Evolutionary conservation across 2,329 filamentous ascomycete species (phyloP).

Genomic region (Nectriaceae sp.): DNA sequence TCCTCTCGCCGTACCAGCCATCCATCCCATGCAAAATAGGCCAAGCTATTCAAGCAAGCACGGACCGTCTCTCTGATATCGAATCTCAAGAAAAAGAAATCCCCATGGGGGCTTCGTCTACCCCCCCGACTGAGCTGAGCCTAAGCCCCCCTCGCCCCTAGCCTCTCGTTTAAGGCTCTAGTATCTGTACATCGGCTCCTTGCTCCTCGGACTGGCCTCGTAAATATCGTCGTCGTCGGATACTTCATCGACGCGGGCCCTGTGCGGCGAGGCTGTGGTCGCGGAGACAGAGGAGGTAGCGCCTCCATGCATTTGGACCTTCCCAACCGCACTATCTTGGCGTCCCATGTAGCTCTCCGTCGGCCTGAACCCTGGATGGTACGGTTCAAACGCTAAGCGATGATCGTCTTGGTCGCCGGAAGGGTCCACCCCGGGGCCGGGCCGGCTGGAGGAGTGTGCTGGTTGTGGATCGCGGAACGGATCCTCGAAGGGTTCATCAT

Average conservation of each 20-base stretch:
- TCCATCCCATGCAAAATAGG: conserved; percentile 22
- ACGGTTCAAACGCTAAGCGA: conserved; percentile 38
- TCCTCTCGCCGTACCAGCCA: conserved; percentile 25
- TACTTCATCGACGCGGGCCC: conserved; percentile 23
- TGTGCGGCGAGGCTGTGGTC: conserved; percentile 16
- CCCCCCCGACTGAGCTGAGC: too few species aligned
- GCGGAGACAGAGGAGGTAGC: conserved; percentile 18
- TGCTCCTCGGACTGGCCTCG: conserved; percentile 39
- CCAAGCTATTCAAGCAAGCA: too few species aligned
- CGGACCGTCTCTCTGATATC: too few species aligned
- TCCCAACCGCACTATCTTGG: conserved; percentile 44
- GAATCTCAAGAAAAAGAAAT: too few species aligned
- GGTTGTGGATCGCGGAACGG: conserved; percentile 36
- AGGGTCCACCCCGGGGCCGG: conserved; percentile 14
- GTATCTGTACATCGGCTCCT: conserved; percentile 40
- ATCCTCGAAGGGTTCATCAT: conserved; percentile 35
- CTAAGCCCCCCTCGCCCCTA: too few species aligned
- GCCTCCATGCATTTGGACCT: conserved; percentile 45
- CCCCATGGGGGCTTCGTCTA: too few species aligned
- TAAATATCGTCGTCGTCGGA: conserved; percentile 44
- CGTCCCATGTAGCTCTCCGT: conserved; percentile 30
- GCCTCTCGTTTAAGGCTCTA: conserved; percentile 24
- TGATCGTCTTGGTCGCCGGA: conserved; percentile 21
- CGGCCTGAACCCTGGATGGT: conserved; percentile 38
- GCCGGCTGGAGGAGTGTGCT: conserved; percentile 15